Conservation (phyloP, 2,329 filamentous ascomycete genomes). For the Colletotrichum sp. region DNA sequence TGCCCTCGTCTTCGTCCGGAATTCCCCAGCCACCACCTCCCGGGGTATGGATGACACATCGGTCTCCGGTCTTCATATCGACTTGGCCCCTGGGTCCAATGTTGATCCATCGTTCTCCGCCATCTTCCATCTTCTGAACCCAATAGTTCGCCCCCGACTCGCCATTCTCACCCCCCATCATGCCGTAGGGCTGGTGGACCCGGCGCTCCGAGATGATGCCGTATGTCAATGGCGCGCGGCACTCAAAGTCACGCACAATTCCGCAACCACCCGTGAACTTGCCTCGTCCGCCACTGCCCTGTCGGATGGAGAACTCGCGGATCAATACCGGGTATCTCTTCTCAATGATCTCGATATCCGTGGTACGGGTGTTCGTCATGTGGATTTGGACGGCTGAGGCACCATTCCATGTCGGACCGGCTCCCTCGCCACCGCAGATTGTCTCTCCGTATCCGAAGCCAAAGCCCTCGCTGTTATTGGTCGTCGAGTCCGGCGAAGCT, state of each 20-base stretch:
- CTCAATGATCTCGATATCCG: constrained; percentile 81
- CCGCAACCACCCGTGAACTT: constrained; percentile 70
- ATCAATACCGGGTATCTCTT: constrained; percentile 76
- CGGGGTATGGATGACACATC: constrained; percentile 65
- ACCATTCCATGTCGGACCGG: not conserved
- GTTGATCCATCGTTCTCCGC: constrained; percentile 48
- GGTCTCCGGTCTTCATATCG: constrained; percentile 61
- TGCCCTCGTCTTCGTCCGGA: not conserved
- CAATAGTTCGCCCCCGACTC: constrained; percentile 73
- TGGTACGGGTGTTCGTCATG: constrained; percentile 88
- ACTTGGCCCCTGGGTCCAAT: constrained; percentile 66
- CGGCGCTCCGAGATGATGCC: constrained; percentile 73
- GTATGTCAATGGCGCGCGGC: constrained; percentile 70
- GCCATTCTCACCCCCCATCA: constrained; percentile 72
- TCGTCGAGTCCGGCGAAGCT: not conserved
- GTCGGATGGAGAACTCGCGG: constrained; percentile 69
- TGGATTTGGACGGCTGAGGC: constrained; percentile 73
- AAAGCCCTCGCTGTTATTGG: constrained; percentile 52
- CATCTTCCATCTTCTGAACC: constrained; percentile 44
- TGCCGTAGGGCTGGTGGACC: constrained; percentile 73
- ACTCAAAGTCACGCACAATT: constrained; percentile 74
- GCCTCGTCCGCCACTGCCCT: constrained; percentile 67
- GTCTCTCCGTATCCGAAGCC: constrained; percentile 91
- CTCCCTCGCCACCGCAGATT: constrained; percentile 66
- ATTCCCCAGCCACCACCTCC: constrained; percentile 67